Base-by-base conservation (phyloP, 441 rosid species). In the Arabidopsis hybrid region DNA sequence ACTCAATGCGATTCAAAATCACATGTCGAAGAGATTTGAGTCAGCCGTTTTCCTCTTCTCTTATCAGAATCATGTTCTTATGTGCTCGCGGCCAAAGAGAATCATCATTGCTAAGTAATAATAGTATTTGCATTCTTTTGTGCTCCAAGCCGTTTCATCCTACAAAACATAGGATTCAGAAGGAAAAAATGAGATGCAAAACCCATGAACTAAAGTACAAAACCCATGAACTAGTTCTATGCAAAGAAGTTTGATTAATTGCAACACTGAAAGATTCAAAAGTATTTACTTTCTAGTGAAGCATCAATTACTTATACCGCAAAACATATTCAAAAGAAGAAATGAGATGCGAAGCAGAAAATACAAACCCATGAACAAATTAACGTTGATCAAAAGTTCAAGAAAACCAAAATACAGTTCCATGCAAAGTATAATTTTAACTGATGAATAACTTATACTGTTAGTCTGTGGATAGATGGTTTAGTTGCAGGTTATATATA, bases 131-230 rank as follows among this genome's bases (percentile, higher is more conserved):
- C 45, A 26, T 57, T 73, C 72, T 39, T 66, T 57, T 38, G 0
- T 18, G 71, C 71, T 67, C 64, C 46, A 50, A 29, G 17, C 72
- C 61, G 79, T 69, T 85, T 80, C 60, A 40, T 53, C 78, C 88
- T 85, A 84, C 66, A 78, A 76, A 63, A 29, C 38, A 60, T 49
- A 21, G 2, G 45, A 46, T 55, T 55, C 39, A 65, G 29, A 18
- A 66, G 21, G 55, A 47, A 61, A 8, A 58, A 8, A 4, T 63
- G n/a, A 46, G 26, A 40, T 55, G 40, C 62, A 43, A 14, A 14
- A 64, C 14, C 3, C 29, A 31, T 63, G 56, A 46, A 65, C 57
- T 11, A n/a, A 53, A 57, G 18, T 38, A 17, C 32, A 60, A 38
- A 45, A 46, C 5, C 16, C 21, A 47, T 7, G 51, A 14, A 47